Conservation (phyloP, 2,329 filamentous ascomycete species). For the Bertia moriformis region DNA sequence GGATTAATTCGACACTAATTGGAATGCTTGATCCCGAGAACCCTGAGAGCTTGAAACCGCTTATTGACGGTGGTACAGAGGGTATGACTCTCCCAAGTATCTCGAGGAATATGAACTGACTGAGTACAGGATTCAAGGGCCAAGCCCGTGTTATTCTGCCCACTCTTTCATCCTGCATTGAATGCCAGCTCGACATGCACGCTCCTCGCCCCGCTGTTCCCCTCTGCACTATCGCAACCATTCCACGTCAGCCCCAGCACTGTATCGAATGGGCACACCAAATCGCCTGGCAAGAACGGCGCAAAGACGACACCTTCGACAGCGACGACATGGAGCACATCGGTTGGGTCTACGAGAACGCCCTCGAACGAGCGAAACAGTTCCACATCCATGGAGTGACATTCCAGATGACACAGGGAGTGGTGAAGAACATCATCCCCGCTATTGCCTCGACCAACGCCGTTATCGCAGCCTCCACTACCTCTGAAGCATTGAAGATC, state of each 20-base stretch:
- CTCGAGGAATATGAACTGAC: background rate
- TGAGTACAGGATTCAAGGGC: constrained; percentile 68
- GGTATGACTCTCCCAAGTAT: constrained; percentile 26
- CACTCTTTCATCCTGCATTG: constrained; percentile 86
- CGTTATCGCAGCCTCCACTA: constrained; percentile 87
- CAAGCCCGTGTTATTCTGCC: constrained; percentile 87
- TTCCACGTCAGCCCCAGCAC: constrained; percentile 91
- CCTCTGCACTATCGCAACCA: constrained; percentile 88
- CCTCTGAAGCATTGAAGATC: constrained; percentile 94
- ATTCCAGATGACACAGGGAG: constrained; percentile 88
- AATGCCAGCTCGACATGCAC: constrained; percentile 97
- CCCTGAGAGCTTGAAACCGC: constrained; percentile 74
- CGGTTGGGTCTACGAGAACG: constrained; percentile 86
- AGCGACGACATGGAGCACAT: constrained; percentile 53
- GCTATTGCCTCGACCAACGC: constrained; percentile 97
- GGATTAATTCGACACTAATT: constrained; percentile 92
- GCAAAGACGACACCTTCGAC: constrained; percentile 68
- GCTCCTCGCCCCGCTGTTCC: constrained; percentile 93
- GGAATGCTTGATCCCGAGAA: constrained; percentile 76
- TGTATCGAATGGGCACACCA: constrained; percentile 98
- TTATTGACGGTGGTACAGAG: constrained; percentile 94
- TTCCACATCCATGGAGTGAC: constrained; percentile 88
- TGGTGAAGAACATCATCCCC: constrained; percentile 98
- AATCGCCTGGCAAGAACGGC: constrained; percentile 87
- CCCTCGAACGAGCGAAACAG: constrained; percentile 65